A percentile compares a stretch with the other conserved stretches of the same genome.
phyloP scores from a whole-genome alignment of 257 asterid genomes.

The Penstemon barbatus region DNA sequence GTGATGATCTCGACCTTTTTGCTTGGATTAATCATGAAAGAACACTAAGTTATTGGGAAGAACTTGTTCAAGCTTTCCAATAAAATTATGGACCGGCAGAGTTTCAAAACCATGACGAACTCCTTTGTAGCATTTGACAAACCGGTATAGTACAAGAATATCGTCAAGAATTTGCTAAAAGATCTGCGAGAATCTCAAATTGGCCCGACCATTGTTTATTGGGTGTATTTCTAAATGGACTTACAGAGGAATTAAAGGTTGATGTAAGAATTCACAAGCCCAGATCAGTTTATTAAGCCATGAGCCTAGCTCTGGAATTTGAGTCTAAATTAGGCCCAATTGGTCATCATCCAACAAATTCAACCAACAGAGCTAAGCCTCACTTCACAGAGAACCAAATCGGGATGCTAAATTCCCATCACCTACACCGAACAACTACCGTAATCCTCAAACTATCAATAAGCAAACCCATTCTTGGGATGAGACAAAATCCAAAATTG shows the following conservation, averaged over 20 bases:
- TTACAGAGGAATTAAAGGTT: too few relatives aligned
- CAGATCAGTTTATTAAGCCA: too few relatives aligned
- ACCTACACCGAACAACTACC: background rate
- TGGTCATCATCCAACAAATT: too few relatives aligned
- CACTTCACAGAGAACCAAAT: too few relatives aligned
- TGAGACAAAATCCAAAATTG: background rate
- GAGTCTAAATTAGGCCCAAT: too few relatives aligned
- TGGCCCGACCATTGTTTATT: too few relatives aligned
- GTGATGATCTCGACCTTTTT: too few relatives aligned
- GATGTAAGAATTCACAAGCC: too few relatives aligned
- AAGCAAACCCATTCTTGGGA: background rate
- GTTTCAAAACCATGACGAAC: background rate
- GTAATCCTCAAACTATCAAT: background rate
- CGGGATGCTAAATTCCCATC: too few relatives aligned
- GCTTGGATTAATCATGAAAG: background rate
- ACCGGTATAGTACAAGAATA: background rate
- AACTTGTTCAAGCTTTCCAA: background rate
- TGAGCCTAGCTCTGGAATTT: too few relatives aligned
- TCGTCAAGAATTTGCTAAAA: background rate
- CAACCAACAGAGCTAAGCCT: too few relatives aligned
- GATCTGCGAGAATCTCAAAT: background rate
- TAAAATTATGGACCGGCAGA: background rate
- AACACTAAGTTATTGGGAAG: conserved; percentile 12
- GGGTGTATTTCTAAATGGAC: too few relatives aligned
- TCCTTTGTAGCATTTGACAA: background rate